Percentiles rank a stretch among this genome's conserved stretches.
phyloP scores from a whole-genome alignment of 257 asterid genomes.

The Ocimum tenuiflorum region DNA sequence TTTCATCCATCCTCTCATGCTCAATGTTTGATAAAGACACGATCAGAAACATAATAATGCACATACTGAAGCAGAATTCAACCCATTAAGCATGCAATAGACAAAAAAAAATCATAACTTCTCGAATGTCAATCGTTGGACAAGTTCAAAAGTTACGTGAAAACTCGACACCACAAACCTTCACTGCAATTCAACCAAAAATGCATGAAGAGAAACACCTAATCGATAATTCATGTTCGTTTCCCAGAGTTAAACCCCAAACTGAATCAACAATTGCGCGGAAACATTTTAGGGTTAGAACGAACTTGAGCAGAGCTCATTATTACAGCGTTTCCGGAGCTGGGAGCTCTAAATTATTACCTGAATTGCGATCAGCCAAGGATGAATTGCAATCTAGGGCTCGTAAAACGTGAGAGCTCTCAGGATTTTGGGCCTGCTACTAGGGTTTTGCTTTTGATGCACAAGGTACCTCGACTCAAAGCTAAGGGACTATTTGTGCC shows the following conservation, averaged over 20 bases:
- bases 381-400: conserved; percentile 38
- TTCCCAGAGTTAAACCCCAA: conserved; percentile 25
- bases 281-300: conserved; percentile 30
- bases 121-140: conserved; percentile 15
- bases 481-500: conserved; percentile 27
- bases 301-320: conserved; percentile 22
- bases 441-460: conserved; percentile 52
- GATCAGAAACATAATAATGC: conserved; percentile 8
- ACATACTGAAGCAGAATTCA: conserved; percentile 11
- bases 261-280: conserved; percentile 16
- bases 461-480: conserved; percentile 46
- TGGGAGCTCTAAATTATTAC: conserved; percentile 25
- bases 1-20: not conserved
- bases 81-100: conserved; percentile 23
- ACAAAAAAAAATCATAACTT: conserved; percentile 13
- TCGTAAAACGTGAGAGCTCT: conserved; percentile 21
- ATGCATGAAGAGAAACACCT: conserved; percentile 25
- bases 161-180: conserved; percentile 22
- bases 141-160: conserved; percentile 10
- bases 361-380: conserved; percentile 32
- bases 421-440: conserved; percentile 24
- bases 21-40: conserved; percentile 15
- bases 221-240: conserved; percentile 17
- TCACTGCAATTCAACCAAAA: conserved; percentile 30
- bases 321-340: conserved; percentile 36